A percentile compares a stretch with the other conserved stretches of the same genome.
These are phyloP conservation scores for Coffea canephora DNA, from an alignment of 257 asterid species.

Conservation along the genomic window DNA sequence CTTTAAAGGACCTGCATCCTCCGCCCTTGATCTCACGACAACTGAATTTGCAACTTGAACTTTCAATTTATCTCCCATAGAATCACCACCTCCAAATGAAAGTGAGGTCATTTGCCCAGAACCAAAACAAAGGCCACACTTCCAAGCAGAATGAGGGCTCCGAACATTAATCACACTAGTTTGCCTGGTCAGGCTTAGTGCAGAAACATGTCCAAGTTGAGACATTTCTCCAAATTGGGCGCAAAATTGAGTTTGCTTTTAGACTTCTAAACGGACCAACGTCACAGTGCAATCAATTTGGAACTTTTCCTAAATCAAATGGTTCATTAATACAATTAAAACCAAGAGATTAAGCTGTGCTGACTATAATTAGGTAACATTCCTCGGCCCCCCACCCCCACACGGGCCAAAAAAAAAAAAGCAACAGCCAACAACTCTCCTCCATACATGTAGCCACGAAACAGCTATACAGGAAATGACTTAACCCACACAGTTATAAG, in stretches of 20 bases:
- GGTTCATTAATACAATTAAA: not conserved
- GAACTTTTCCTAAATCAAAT: not conserved
- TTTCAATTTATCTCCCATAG: conserved; percentile 55
- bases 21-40: conserved; percentile 28
- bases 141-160: conserved; percentile 34
- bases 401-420: not conserved
- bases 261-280: conserved; percentile 10
- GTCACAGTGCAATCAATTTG: conserved; percentile 24
- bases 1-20: conserved; percentile 45
- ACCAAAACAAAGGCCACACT: conserved; percentile 27
- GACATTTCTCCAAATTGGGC: conserved; percentile 44
- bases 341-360: not conserved
- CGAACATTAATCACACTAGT: conserved; percentile 31
- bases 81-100: conserved; percentile 53
- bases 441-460: not conserved
- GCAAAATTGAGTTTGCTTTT: conserved; percentile 15
- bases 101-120: conserved; percentile 36
- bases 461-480: not conserved
- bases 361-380: not conserved
- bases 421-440: not conserved
- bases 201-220: conserved; percentile 76
- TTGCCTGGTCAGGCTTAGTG: conserved; percentile 59
- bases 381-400: no score
- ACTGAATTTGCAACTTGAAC: conserved; percentile 32
- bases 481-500: not conserved